These are phyloP conservation scores for Harringtonia aguacate DNA, from an alignment of 2,329 filamentous ascomycete genomes.

Conservation along the genomic window DNA sequence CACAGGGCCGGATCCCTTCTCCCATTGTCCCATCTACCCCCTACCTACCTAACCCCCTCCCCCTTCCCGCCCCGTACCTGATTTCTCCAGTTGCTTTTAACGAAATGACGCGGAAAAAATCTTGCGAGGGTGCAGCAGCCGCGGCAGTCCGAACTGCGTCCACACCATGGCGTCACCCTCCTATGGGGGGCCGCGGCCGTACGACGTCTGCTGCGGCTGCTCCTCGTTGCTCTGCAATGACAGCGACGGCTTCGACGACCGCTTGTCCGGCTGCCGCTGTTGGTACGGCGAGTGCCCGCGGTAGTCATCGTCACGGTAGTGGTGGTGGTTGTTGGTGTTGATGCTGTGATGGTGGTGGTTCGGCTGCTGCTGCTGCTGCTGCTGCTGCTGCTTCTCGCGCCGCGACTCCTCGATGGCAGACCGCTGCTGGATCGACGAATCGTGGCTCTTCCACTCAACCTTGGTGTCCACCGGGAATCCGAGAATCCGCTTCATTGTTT, in stretches of 20 bases:
- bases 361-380: slow-evolving; percentile 14
- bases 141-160: not conserved
- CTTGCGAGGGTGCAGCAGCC: slow-evolving; percentile 4
- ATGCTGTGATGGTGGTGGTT: slow-evolving; percentile 21
- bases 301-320: not conserved
- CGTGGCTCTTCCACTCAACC: slow-evolving; percentile 92
- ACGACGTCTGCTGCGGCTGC: slow-evolving; percentile 4
- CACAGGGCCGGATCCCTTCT: slow-evolving; percentile 3
- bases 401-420: slow-evolving; percentile 84
- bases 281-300: too few relatives aligned
- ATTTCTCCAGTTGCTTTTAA: not conserved
- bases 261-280: slow-evolving; percentile 6
- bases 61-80: not conserved
- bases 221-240: slow-evolving; percentile 4
- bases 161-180: slow-evolving; percentile 2
- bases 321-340: slow-evolving; percentile 1
- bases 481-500: slow-evolving; percentile 87
- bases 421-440: slow-evolving; percentile 88
- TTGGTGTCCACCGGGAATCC: slow-evolving; percentile 79
- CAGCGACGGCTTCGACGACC: slow-evolving; percentile 5
- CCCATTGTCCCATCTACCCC: not conserved
- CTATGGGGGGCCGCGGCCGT: slow-evolving; percentile 10
- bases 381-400: slow-evolving; percentile 56
- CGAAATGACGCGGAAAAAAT: not conserved
- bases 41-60: too few relatives aligned